Percentiles rank a stretch among this genome's conserved stretches.
phyloP scores from a whole-genome alignment of 75 land plant species.

The Sequoiadendron giganteum region DNA sequence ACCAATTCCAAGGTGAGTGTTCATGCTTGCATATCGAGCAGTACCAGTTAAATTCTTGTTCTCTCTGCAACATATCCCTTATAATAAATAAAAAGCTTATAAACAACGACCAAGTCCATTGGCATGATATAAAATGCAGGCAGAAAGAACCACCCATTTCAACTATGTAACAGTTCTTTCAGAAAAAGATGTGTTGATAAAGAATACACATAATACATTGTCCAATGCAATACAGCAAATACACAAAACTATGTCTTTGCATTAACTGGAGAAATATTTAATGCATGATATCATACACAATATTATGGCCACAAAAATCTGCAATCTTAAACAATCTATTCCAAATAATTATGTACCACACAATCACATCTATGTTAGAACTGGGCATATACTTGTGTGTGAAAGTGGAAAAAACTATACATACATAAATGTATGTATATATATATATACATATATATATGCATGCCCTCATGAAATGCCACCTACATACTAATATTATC shows the following conservation, averaged over 20 bases:
- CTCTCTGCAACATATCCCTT: constrained; percentile 42
- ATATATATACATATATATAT: no score
- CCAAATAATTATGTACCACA: no score
- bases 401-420: no score
- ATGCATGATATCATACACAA: not conserved
- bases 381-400: no score
- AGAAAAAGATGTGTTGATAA: not conserved
- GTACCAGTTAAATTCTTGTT: constrained; percentile 93
- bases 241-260: not conserved
- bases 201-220: not conserved
- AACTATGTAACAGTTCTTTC: not conserved
- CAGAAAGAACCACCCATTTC: not conserved
- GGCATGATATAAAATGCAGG: not conserved
- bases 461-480: no score
- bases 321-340: not conserved
- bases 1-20: constrained; percentile 95
- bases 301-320: not conserved
- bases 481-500: no score
- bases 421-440: no score
- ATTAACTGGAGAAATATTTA: not conserved
- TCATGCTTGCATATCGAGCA: constrained; percentile 94
- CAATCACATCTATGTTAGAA: no score
- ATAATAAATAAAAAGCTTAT: no score
- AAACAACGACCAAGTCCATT: not conserved
- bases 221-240: not conserved